A percentile compares a stretch with the other conserved stretches of the same genome.
These are phyloP conservation scores for Metrosideros polymorpha DNA, from an alignment of 441 rosid genomes.

Conservation along the genomic window DNA sequence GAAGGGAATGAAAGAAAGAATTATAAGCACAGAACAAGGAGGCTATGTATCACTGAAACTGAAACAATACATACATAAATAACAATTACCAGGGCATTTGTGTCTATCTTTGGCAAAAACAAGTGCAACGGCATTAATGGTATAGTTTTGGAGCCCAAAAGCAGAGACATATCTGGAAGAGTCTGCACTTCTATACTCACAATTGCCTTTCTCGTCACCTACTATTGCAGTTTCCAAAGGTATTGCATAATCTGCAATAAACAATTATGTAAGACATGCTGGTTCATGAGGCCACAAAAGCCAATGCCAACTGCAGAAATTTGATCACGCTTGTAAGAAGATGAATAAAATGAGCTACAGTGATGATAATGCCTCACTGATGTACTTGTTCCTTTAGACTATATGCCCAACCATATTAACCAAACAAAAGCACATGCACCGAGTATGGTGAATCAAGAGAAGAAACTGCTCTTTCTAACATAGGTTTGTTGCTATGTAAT, in stretches of 20 bases:
- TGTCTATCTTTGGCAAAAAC: conserved; percentile 37
- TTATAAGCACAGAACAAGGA: not conserved
- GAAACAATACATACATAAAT: not conserved
- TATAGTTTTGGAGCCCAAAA: not conserved
- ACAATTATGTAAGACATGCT: not conserved
- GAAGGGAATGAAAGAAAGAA: not conserved
- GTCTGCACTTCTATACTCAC: conserved; percentile 11
- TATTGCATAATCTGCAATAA: conserved; percentile 23
- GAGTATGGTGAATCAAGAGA: not conserved
- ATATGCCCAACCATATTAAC: not conserved
- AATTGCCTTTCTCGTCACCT: conserved; percentile 33
- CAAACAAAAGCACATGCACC: not conserved
- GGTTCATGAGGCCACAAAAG: conserved; percentile 12
- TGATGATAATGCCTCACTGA: not conserved
- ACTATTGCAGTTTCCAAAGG: conserved; percentile 33
- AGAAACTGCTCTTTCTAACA: not conserved
- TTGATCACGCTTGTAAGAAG: not conserved
- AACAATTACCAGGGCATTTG: conserved; percentile 22
- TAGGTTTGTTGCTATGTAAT: not conserved
- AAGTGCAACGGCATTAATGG: conserved; percentile 35
- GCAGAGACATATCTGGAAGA: not conserved
- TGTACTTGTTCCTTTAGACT: not conserved
- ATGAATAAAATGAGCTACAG: not conserved
- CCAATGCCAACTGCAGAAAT: not conserved
- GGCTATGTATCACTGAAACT: not conserved